Evolutionary conservation across 768 basidiomycete species (phyloP), one percentile per base, ranked within the genome.

Genomic region (Tylopilus rubrobrunneus): DNA sequence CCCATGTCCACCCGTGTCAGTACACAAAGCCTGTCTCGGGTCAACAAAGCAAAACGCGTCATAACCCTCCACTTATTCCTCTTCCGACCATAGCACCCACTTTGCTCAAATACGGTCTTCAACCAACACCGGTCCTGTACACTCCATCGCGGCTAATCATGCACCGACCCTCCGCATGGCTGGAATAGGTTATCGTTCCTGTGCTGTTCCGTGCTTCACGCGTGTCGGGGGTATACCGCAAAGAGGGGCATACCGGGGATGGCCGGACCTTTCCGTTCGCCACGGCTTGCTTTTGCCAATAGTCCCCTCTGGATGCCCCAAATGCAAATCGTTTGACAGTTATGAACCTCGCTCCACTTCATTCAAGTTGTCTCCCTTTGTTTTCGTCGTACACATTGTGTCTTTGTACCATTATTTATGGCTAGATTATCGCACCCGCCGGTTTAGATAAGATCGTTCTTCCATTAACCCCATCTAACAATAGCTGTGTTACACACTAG

Each of bases 401-500:
- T 34, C 34, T 37, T 21, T 10, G 6, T 28, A 5, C 21, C 19
- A 41, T 31, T 39, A 12, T 41, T n/a, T 33, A 23, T 40, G 33
- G 39, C 12, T 29, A 50, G 57, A 60, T 60, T 28, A 59, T 55
- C 45, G 33, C 45, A 29, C 8, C 45, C 45, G 34, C 9, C 42
- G 27, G 44, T 36, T 19, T 23, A 66, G 63, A 64, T 64, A 66
- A 66, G 56, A 61, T 64, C 34, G 9, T 17, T 7, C 19, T 17
- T n/a, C 23, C 6, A 57, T 52, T 37, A 42, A 49, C 53, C 17
- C 49, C 45, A 19, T n/a, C 56, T 31, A 56, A 56, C 60, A 60
- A 62, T 56, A 64, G 51, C 51, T 47, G 29, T 28, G 31, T 28
- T 19, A 14, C 37, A 34, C 34, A 31, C 23, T 39, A n/a, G 25